Conservation (phyloP, 176 grass and related monocot genomes). For the Oryza coarctata region DNA sequence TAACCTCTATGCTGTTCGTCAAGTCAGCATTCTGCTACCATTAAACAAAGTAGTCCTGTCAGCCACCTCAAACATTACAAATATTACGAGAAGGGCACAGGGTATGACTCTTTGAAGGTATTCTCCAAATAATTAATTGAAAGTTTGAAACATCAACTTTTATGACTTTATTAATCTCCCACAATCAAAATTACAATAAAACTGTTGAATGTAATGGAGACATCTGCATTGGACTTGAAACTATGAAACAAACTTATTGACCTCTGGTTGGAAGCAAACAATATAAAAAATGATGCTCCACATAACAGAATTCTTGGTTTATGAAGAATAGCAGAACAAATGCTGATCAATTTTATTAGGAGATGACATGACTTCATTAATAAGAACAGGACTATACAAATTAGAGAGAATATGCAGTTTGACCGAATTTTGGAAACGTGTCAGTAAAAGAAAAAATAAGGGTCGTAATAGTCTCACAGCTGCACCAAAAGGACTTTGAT, state of each 20-base stretch:
- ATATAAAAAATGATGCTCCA: neutral
- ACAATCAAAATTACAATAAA: constrained; percentile 30
- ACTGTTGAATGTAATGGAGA: constrained; percentile 1
- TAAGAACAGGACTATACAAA: neutral
- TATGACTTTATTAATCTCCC: constrained; percentile 11
- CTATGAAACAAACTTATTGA: neutral
- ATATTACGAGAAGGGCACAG: constrained; percentile 51
- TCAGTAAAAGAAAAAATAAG: neutral
- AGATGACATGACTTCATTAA: neutral
- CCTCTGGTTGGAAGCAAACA: neutral
- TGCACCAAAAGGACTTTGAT: neutral
- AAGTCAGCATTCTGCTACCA: constrained; percentile 74
- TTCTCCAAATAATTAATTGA: constrained; percentile 34
- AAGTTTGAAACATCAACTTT: constrained; percentile 28
- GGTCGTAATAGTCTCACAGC: neutral
- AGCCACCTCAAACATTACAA: constrained; percentile 77
- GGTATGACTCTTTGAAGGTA: constrained; percentile 8
- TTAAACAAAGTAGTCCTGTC: constrained; percentile 85
- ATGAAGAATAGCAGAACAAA: neutral
- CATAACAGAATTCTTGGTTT: constrained; percentile 11
- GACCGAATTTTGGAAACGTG: neutral
- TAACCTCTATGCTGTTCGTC: constrained; percentile 68
- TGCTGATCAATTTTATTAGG: neutral
- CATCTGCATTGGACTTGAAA: neutral
- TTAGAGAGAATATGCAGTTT: neutral